Evolutionary conservation across 2,329 filamentous ascomycete species (phyloP).

Genomic region (Zarea fungicola): DNA sequence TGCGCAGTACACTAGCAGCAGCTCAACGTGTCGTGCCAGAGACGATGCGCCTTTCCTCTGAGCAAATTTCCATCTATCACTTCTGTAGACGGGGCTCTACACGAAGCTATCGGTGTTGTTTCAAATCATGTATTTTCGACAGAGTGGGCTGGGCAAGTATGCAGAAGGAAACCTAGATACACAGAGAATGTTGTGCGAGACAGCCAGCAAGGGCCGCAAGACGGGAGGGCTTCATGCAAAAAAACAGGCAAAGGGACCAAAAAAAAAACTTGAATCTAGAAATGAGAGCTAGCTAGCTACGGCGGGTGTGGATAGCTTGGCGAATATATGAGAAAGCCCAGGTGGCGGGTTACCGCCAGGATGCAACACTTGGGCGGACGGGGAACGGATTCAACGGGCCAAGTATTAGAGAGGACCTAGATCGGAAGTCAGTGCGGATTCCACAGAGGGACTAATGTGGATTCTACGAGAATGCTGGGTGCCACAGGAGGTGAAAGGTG

Average conservation of each 20-base stretch:
- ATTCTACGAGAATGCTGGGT: constrained; percentile 1
- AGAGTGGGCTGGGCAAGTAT: background rate
- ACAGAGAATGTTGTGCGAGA: background rate
- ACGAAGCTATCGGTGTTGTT: background rate
- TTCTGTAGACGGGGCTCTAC: background rate
- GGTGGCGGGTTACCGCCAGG: background rate
- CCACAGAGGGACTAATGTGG: constrained; percentile 1
- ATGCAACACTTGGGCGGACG: constrained; percentile 2
- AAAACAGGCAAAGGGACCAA: background rate
- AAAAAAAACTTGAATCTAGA: no score
- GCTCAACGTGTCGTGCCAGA: background rate
- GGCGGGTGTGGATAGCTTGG: background rate
- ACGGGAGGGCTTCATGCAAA: background rate
- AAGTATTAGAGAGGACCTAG: background rate
- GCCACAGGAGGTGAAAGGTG: constrained; percentile 2
- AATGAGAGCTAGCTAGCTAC: constrained; percentile 4
- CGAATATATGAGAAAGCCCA: constrained; percentile 7
- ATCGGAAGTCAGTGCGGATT: constrained; percentile 6
- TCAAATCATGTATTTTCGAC: constrained; percentile 2
- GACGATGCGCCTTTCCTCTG: background rate
- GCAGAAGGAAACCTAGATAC: background rate
- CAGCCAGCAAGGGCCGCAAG: background rate
- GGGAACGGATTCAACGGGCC: background rate
- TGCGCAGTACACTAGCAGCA: background rate
- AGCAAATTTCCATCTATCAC: background rate